These are phyloP conservation scores for Crithidia mellificae DNA, from an alignment of 208 protist genomes.

Conservation along the genomic window DNA sequence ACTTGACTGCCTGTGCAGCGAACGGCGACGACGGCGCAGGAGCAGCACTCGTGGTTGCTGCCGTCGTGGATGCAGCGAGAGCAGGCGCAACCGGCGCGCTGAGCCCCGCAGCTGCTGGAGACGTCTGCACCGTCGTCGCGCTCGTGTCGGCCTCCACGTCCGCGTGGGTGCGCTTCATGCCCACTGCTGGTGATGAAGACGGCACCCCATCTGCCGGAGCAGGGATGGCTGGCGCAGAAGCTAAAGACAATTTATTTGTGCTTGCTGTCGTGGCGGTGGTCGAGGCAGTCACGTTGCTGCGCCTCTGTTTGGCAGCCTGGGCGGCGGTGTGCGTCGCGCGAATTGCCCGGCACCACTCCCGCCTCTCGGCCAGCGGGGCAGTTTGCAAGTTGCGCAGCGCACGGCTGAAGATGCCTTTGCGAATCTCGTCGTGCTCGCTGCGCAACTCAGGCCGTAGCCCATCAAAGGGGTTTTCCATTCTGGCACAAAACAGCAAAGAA, in stretches of 20 bases:
- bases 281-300: not conserved
- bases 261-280: not conserved
- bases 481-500: not conserved
- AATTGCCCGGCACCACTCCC: conserved; percentile 68
- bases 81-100: too few species aligned
- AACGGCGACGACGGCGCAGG: not conserved
- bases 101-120: too few species aligned
- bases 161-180: conserved; percentile 6
- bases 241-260: too few species aligned
- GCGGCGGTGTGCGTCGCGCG: conserved; percentile 24
- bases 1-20: not conserved
- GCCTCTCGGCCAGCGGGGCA: conserved; percentile 40
- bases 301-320: conserved; percentile 12
- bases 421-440: conserved; percentile 88
- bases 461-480: conserved; percentile 66
- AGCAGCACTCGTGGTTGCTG: not conserved
- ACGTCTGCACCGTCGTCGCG: too few species aligned
- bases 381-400: conserved; percentile 53
- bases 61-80: too few species aligned
- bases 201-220: too few species aligned
- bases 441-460: conserved; percentile 55
- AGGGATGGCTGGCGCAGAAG: too few species aligned
- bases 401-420: conserved; percentile 82
- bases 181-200: not conserved
- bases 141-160: not conserved